Evolutionary conservation across 495 filamentous ascomycete genomes (phyloP), one percentile per base, ranked within the genome.

Genomic region (Evansstolkia leycettana): DNA sequence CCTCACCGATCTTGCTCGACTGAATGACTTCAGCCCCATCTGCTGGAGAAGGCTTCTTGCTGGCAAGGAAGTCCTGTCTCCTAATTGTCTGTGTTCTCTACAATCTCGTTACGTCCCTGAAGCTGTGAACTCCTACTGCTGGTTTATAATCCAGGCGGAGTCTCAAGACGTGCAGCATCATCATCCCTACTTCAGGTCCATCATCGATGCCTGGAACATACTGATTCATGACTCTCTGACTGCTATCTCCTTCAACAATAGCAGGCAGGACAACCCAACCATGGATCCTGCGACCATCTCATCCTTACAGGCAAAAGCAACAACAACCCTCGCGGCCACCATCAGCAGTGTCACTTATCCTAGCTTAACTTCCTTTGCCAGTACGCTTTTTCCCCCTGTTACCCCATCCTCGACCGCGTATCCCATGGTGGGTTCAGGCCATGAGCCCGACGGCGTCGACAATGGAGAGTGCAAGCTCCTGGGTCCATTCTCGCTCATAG

Each of bases 401-500:
- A n/a, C n/a, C n/a, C n/a, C n/a, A 29, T 37, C 23, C 7, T 30
- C 39, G 13, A 25, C 19, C 24, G 38, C 33, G 7, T 45, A 35
- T 35, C 30, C 39, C 17, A 29, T 46, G 13, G 17, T 49, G 17
- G 45, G 34, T 15, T 34, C 50, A 16, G 46, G 42, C 5, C 17
- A 40, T 9, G 32, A 42, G 7, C 40, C 40, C 12, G 56, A 61
- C 16, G 47, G 42, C 7, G 57, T 61, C 5, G 60, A 68, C 18
- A 65, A 62, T 37, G 78, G 73, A 41, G 84, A 95, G 60, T 95
- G 87, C 52, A 66, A 75, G 38, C 65, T 95, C 1, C 71, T 95
- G 1, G 87, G 87, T 0, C 72, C 84, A 0, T 94, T 92, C 42
- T 89, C 90, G 16, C 69, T 98, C 17, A 54, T 98, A 25, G 76